These are phyloP conservation scores for Aspergillus sp. DNA, from an alignment of 2,329 filamentous ascomycete species.

Conservation along the genomic window DNA sequence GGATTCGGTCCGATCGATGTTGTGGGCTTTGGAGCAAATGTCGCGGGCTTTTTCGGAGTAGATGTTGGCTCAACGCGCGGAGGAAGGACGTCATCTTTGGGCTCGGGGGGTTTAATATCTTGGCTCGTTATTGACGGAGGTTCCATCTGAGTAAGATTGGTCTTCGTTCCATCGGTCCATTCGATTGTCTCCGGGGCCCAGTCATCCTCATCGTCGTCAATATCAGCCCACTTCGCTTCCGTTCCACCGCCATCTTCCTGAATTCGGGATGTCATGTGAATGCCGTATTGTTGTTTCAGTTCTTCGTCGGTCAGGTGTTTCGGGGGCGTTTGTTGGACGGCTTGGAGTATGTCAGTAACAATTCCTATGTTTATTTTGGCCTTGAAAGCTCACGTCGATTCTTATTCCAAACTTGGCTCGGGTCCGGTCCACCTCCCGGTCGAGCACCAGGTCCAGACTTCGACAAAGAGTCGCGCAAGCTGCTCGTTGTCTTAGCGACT, in stretches of 20 bases:
- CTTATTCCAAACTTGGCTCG: slow-evolving; percentile 69
- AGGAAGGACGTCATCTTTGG: slow-evolving; percentile 19
- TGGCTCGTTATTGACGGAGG: slow-evolving; percentile 16
- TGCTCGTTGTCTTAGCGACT: slow-evolving; percentile 60
- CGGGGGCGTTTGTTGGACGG: slow-evolving; percentile 54
- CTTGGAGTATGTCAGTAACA: slow-evolving; percentile 27
- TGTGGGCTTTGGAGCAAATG: slow-evolving; percentile 33
- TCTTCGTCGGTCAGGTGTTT: slow-evolving; percentile 68
- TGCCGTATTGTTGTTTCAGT: slow-evolving; percentile 66
- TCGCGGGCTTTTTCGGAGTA: slow-evolving; percentile 23
- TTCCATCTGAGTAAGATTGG: slow-evolving; percentile 52
- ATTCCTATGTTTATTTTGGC: not conserved
- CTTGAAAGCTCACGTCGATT: slow-evolving; percentile 54
- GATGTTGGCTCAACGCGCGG: slow-evolving; percentile 19
- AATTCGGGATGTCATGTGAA: slow-evolving; percentile 63
- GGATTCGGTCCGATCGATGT: slow-evolving; percentile 50
- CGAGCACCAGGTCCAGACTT: slow-evolving; percentile 47
- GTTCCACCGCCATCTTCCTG: slow-evolving; percentile 61
- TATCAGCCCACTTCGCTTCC: slow-evolving; percentile 67
- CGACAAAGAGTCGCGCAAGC: slow-evolving; percentile 49
- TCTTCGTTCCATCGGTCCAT: slow-evolving; percentile 68
- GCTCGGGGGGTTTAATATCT: slow-evolving; percentile 18
- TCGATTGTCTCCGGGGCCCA: slow-evolving; percentile 67
- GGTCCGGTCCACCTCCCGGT: slow-evolving; percentile 56
- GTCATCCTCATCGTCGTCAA: slow-evolving; percentile 67